Percentiles rank a stretch among this genome's conserved stretches.
phyloP scores from a whole-genome alignment of 2,329 filamentous ascomycete genomes.

The Stachybotrys elegans region DNA sequence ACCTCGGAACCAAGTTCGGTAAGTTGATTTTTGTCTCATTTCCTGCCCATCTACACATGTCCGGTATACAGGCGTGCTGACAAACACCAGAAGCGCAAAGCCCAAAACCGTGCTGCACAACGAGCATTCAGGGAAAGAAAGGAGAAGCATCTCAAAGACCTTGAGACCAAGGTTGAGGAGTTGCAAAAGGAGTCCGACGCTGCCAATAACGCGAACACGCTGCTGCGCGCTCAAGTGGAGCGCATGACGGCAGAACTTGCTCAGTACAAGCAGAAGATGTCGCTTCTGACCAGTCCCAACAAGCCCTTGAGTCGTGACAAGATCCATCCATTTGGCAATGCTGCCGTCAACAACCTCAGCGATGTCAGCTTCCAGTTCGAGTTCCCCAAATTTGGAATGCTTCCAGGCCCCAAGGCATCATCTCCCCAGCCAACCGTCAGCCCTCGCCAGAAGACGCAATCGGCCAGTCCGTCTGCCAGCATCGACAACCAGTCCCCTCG shows the following conservation, averaged over 20 bases:
- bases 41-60: too few species aligned
- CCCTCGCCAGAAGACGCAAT: constrained; percentile 17
- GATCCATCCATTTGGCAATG: constrained; percentile 34
- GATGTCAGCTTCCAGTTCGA: constrained; percentile 91
- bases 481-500: constrained; percentile 19
- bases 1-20: constrained; percentile 95
- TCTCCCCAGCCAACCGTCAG: constrained; percentile 25
- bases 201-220: constrained; percentile 78
- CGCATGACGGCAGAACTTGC: constrained; percentile 78
- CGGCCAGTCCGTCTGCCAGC: constrained; percentile 22
- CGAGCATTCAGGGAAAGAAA: constrained; percentile 92
- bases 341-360: constrained; percentile 54
- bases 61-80: constrained; percentile 9
- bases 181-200: constrained; percentile 78
- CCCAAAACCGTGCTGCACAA: constrained; percentile 89
- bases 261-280: constrained; percentile 85
- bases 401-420: constrained; percentile 43
- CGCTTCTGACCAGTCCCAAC: constrained; percentile 40
- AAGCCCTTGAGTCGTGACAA: constrained; percentile 34
- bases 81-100: constrained; percentile 75
- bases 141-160: constrained; percentile 81
- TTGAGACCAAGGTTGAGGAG: constrained; percentile 73
- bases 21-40: constrained; percentile 40
- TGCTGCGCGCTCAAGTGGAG: constrained; percentile 82
- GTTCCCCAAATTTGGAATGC: constrained; percentile 85